phyloP scores from a whole-genome alignment of 2,329 filamentous ascomycete genomes.

The Albifimbria verrucaria region DNA sequence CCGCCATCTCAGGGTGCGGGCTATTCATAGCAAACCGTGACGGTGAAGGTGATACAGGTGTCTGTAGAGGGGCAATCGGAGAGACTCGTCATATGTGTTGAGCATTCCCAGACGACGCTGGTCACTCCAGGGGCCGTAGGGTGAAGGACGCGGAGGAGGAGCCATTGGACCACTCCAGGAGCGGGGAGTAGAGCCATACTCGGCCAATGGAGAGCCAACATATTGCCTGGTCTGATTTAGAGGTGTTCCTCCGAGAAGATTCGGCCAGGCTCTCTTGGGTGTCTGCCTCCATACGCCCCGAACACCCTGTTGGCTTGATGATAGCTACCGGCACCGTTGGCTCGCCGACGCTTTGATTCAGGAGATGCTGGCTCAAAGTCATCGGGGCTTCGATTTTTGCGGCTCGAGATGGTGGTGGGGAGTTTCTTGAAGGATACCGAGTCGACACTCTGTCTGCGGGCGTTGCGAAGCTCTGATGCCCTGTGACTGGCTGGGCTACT shows the following conservation, averaged over 20 bases:
- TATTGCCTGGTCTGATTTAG: slow-evolving; percentile 16
- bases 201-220: slow-evolving; percentile 22
- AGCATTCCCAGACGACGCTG: slow-evolving; percentile 33
- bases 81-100: slow-evolving; percentile 50
- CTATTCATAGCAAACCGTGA: slow-evolving; percentile 21
- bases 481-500: slow-evolving; percentile 6
- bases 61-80: slow-evolving; percentile 54
- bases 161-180: slow-evolving; percentile 44
- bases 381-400: slow-evolving; percentile 22
- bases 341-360: slow-evolving; percentile 62
- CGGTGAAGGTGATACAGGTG: slow-evolving; percentile 29
- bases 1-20: slow-evolving; percentile 21
- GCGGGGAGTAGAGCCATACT: slow-evolving; percentile 25
- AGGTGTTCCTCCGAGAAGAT: slow-evolving; percentile 15
- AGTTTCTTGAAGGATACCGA: background rate
- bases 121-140: slow-evolving; percentile 23
- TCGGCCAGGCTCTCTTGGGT: slow-evolving; percentile 12
- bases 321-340: slow-evolving; percentile 40
- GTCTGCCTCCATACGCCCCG: slow-evolving; percentile 8
- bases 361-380: slow-evolving; percentile 39
- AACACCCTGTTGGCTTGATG: slow-evolving; percentile 18
- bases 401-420: background rate
- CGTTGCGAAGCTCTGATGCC: background rate
- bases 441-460: background rate
- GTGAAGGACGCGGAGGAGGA: slow-evolving; percentile 49